Evolutionary conservation across 306 rosid genomes (phyloP).

Genomic region (Quercus alba): DNA sequence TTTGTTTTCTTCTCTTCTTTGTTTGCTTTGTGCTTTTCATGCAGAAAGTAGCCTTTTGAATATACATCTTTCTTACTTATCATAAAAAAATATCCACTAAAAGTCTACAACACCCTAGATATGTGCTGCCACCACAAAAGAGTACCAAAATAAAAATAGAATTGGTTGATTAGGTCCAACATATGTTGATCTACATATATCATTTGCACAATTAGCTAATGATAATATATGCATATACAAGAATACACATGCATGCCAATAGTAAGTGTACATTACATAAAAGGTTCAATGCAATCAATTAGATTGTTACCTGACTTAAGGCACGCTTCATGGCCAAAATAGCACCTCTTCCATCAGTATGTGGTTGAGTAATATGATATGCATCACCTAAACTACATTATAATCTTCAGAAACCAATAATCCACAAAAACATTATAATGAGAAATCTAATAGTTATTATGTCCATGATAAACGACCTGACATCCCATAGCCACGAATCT

Average conservation of each 20-base stretch:
- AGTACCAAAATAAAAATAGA: too few species aligned
- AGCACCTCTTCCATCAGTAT: constrained; percentile 85
- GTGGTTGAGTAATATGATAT: constrained; percentile 92
- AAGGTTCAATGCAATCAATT: background rate
- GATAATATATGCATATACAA: background rate
- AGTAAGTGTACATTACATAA: constrained; percentile 3
- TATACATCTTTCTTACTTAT: too few species aligned
- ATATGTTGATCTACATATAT: background rate
- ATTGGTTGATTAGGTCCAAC: background rate
- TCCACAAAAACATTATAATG: constrained; percentile 1
- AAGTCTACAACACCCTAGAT: too few species aligned
- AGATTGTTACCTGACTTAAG: constrained; percentile 63
- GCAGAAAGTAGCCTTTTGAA: too few species aligned
- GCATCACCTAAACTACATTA: constrained; percentile 69
- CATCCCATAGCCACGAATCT: constrained; percentile 94
- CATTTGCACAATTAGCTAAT: background rate
- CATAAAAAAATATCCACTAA: too few species aligned
- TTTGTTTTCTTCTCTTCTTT: too few species aligned
- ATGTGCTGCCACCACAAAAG: too few species aligned
- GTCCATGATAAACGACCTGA: constrained; percentile 52
- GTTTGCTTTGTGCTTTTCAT: too few species aligned
- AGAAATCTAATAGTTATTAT: constrained; percentile 16
- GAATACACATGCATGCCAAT: constrained; percentile 4
- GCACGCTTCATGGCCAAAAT: constrained; percentile 89
- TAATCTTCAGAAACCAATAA: constrained; percentile 23